Evolutionary conservation across 2,329 filamentous ascomycete species (phyloP).

Genomic region (Aspergillus vadensis): DNA sequence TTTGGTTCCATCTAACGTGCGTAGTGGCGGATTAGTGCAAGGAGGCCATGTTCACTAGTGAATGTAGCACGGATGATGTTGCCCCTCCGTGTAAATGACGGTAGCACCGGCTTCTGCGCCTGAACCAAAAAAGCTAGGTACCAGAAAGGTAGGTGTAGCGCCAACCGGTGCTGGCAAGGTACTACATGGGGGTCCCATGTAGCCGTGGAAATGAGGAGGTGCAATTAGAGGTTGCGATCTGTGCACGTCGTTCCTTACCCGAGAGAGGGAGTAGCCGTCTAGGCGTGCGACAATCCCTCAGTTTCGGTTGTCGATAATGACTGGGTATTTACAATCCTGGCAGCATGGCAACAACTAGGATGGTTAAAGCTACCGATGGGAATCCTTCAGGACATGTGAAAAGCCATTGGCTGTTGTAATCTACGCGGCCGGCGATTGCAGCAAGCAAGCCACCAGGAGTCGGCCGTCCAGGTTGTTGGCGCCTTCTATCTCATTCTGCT

Average conservation of each 20-base stretch:
- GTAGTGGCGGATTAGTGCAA: background rate
- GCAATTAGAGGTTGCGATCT: conserved; percentile 3
- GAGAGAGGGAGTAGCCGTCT: conserved; percentile 1
- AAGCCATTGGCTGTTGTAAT: background rate
- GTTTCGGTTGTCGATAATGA: background rate
- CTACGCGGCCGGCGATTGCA: background rate
- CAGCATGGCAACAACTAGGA: background rate
- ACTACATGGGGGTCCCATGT: background rate
- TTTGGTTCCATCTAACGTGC: background rate
- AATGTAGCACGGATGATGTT: background rate
- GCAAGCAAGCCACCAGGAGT: background rate
- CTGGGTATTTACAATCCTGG: background rate
- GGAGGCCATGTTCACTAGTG: background rate
- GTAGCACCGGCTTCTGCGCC: background rate
- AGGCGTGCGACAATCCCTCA: background rate
- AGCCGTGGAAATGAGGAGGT: background rate
- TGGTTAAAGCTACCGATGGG: background rate
- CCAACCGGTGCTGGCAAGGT: background rate
- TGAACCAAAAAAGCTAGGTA: background rate
- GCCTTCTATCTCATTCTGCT: background rate
- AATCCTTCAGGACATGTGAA: background rate
- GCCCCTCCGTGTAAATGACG: background rate
- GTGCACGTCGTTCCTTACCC: conserved; percentile 4
- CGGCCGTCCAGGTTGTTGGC: background rate
- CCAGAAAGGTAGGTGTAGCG: background rate